Percentiles rank a stretch among this genome's conserved stretches.
These are phyloP conservation scores for Trichoderma parareesei DNA, from an alignment of 495 filamentous ascomycete species.

Conservation along the genomic window DNA sequence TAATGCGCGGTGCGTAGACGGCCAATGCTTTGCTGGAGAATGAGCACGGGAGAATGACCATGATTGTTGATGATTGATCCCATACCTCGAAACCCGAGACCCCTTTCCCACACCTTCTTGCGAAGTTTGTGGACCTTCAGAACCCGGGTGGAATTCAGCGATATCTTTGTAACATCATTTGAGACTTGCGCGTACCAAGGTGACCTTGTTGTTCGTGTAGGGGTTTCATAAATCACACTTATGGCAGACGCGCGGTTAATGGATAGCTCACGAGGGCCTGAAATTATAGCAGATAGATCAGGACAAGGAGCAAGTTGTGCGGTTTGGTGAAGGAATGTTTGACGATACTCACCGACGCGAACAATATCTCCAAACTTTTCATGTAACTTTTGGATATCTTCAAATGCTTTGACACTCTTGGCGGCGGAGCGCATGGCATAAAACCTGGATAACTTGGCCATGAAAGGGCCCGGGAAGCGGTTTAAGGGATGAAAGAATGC, in stretches of 20 bases:
- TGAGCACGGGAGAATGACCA: background rate
- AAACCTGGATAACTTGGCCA: conserved; percentile 29
- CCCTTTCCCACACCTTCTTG: conserved; percentile 30
- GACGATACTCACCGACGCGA: conserved; percentile 22
- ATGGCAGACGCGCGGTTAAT: conserved; percentile 28
- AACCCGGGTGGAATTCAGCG: conserved; percentile 23
- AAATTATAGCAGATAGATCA: background rate
- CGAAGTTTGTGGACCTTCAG: conserved; percentile 21
- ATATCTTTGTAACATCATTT: conserved; percentile 18
- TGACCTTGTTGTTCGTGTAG: conserved; percentile 25
- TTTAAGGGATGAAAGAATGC: conserved; percentile 38
- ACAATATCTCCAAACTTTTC: conserved; percentile 33
- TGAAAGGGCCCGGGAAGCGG: conserved; percentile 36
- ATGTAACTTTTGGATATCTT: conserved; percentile 24
- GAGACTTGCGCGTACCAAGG: conserved; percentile 28
- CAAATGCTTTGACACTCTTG: conserved; percentile 21
- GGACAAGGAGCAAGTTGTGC: background rate
- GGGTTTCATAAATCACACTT: conserved; percentile 25
- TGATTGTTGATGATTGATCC: too few relatives aligned
- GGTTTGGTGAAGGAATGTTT: too few relatives aligned
- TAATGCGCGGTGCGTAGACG: conserved; percentile 20
- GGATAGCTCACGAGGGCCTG: conserved; percentile 28
- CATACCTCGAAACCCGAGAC: conserved; percentile 24
- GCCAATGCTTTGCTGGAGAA: conserved; percentile 18
- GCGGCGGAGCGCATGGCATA: conserved; percentile 20